phyloP scores from a whole-genome alignment of 192 early-diverging fungal genomes.

The Backusella parvicylindrica region DNA sequence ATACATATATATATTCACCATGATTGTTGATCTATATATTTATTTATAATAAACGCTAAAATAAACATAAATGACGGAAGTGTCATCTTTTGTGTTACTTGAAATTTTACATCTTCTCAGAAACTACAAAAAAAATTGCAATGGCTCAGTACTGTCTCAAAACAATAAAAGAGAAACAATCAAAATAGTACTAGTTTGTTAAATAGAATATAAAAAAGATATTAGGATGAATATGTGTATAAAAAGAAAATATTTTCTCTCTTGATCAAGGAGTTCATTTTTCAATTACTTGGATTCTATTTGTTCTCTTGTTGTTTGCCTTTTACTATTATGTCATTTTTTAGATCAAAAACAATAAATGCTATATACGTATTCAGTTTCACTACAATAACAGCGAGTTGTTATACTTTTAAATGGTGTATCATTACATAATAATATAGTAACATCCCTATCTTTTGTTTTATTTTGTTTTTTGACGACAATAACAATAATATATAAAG shows the following conservation, averaged over 20 bases:
- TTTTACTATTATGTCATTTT: not conserved
- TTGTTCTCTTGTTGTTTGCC: not conserved
- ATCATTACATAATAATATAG: too few species aligned
- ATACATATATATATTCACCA: not conserved
- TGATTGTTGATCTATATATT: too few species aligned
- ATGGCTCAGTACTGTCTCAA: too few species aligned
- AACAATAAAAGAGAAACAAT: too few species aligned
- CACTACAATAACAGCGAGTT: not conserved
- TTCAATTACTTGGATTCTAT: not conserved
- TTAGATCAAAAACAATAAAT: not conserved
- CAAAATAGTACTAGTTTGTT: not conserved
- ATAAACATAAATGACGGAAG: not conserved
- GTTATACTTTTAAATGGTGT: too few species aligned
- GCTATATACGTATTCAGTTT: too few species aligned
- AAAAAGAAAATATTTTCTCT: not conserved
- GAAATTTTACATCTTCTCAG: too few species aligned
- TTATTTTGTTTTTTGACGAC: too few species aligned
- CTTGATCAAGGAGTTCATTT: not conserved
- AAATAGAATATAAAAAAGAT: not conserved
- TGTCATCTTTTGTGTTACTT: not conserved
- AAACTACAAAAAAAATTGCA: too few species aligned
- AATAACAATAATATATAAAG: too few species aligned
- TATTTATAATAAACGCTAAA: not conserved
- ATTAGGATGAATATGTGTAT: not conserved
- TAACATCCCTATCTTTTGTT: too few species aligned